Evolutionary conservation across 2,329 filamentous ascomycete genomes (phyloP), one percentile per base, ranked within the genome.

Genomic region (Hymenoscyphus fraxineus): DNA sequence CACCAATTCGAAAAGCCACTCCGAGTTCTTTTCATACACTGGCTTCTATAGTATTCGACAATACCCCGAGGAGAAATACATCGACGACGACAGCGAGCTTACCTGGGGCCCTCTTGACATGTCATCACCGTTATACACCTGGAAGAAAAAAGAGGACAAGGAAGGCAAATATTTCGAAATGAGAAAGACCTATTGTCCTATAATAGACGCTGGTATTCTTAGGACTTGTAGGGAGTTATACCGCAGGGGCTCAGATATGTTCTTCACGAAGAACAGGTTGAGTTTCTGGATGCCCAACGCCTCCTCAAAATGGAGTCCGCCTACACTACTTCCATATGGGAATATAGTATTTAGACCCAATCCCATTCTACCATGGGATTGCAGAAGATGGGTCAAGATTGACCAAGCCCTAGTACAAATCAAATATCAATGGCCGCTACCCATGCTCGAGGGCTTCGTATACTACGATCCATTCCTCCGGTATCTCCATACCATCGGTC

Each of bases 221-320:
- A 27, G 54, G 1, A 12, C 22, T 6, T 57, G 19, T 0, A 57
- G 35, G 12, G 7, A 16, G 19, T 27, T 51, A 12, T 57, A 57
- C 54, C 16, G 35, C 13, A 16, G 10, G 7, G 54, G 54, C 12
- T 22, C n/a, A 5, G n/a, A 51, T 4, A 51, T 51, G n/a, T 51
- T 51, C n/a, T 51, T 51, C 44, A 22, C 44, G 4, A n/a, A 51
- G 7, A 51, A 51, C 9, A 51, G 27, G 5, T 12, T 51, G 22
- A 51, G n/a, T 51, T 51, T 51, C n/a, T 51, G 44, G 44, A 51
- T 51, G 44, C n/a, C 44, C 19, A 22, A 51, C 44, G 44, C n/a
- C 7, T 51, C 44, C 27, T 51, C 22, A 10, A 22, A 9, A 22
- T 27, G 10, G 19, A 51, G 44, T 51, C 44, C 44, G 1, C 44